A percentile compares a stretch with the other conserved stretches of the same genome.
These are phyloP conservation scores for Pseudoturritis turrita DNA, from an alignment of 345 rosid species.

Conservation along the genomic window DNA sequence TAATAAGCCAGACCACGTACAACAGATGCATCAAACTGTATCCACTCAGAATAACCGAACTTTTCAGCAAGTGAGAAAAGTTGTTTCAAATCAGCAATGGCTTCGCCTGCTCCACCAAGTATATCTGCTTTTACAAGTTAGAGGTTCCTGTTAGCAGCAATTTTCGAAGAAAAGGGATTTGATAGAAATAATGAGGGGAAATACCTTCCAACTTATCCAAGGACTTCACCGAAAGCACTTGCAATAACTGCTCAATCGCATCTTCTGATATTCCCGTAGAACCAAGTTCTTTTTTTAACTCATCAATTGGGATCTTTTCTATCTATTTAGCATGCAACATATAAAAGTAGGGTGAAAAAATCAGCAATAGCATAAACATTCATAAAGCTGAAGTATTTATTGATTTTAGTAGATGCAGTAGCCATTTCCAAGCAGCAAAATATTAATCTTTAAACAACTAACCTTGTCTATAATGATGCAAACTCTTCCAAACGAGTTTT, in stretches of 20 bases:
- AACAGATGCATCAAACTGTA: conserved; percentile 93
- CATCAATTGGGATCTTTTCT: conserved; percentile 72
- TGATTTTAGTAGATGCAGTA: neutral
- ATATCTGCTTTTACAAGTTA: conserved; percentile 39
- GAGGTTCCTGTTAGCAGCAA: neutral
- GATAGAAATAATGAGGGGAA: neutral
- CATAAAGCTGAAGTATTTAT: neutral
- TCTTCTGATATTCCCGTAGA: conserved; percentile 60
- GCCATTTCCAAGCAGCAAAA: neutral
- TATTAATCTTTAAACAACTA: conserved; percentile 23
- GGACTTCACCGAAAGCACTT: conserved; percentile 73
- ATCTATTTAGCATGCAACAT: conserved; percentile 40
- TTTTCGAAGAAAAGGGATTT: neutral
- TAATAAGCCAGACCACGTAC: conserved; percentile 98
- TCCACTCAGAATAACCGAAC: conserved; percentile 89
- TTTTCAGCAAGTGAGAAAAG: conserved; percentile 83
- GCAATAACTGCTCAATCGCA: conserved; percentile 63
- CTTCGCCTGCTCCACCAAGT: conserved; percentile 83
- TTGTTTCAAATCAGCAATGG: conserved; percentile 71
- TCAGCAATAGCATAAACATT: neutral
- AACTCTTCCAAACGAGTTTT: conserved; percentile 68
- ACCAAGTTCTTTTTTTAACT: conserved; percentile 65
- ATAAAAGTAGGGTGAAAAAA: neutral
- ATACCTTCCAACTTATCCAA: conserved; percentile 76
- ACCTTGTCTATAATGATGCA: conserved; percentile 95